phyloP scores from a whole-genome alignment of 2,329 filamentous ascomycete genomes.

The Orbilia javanica region DNA sequence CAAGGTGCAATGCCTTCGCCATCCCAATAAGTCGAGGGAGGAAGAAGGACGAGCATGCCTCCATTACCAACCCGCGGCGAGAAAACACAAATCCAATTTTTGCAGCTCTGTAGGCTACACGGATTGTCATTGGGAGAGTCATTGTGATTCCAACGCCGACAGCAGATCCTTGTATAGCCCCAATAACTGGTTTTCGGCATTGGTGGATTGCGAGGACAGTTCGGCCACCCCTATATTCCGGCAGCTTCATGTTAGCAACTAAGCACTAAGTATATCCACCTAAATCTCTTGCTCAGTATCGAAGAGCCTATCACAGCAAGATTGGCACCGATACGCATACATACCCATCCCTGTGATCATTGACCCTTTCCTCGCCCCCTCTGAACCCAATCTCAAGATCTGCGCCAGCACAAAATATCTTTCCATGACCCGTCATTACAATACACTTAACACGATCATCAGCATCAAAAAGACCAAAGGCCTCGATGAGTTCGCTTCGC shows the following conservation, averaged over 20 bases:
- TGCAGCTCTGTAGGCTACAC: constrained; percentile 70
- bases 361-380: constrained; percentile 52
- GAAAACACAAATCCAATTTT: constrained; percentile 82
- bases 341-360: constrained; percentile 57
- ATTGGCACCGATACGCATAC: background rate
- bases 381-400: constrained; percentile 68
- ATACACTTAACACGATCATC: constrained; percentile 72
- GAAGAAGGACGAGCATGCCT: constrained; percentile 79
- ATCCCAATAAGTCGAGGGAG: constrained; percentile 77
- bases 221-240: constrained; percentile 67
- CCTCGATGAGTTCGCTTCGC: constrained; percentile 72
- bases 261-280: background rate
- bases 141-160: constrained; percentile 75
- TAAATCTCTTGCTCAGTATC: background rate
- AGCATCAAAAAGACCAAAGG: constrained; percentile 69
- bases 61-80: constrained; percentile 77
- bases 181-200: constrained; percentile 73
- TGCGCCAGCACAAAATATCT: constrained; percentile 73
- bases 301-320: background rate
- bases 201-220: constrained; percentile 71
- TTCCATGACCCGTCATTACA: constrained; percentile 71
- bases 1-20: constrained; percentile 74
- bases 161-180: constrained; percentile 72
- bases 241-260: constrained; percentile 1
- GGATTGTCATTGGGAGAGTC: constrained; percentile 71